Evolutionary conservation across 805 yeast genomes (phyloP), one percentile per base, ranked within the genome.

Genomic region (Candida montana): DNA sequence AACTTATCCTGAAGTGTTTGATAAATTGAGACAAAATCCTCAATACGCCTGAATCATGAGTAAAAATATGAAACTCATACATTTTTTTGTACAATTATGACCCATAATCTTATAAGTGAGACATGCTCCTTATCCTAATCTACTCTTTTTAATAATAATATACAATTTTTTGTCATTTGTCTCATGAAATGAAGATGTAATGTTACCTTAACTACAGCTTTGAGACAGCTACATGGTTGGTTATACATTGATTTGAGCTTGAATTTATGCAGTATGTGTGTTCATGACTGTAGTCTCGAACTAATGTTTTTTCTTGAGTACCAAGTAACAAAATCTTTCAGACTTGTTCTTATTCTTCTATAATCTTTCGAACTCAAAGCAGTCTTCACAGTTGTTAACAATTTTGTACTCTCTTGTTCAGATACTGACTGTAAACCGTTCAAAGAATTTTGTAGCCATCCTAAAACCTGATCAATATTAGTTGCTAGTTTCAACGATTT

Each of bases 241-340:
- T 6, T 8, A 27, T 27, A 27, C 29, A 27, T 9, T 21, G 24
- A 21, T 21, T 21, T 21, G n/a, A n/a, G n/a, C n/a, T n/a, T n/a
- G n/a, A n/a, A n/a, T n/a, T n/a, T n/a, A n/a, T n/a, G n/a, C n/a
- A n/a, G n/a, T n/a, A n/a, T n/a, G n/a, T n/a, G n/a, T 3, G 11
- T 9, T 41, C 30, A 42, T 18, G 42, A 37, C 30, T 54, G 52
- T 40, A 68, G 48, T 59, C 74, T 57, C 42, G 75, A 65, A 6
- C 68, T 71, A 18, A 86, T 74, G 52, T 86, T 83, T 58, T 87
- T 83, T 52, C 95, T 69, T 26, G 81, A 65, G 62, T 87, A 89
- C 93, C 96, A 85, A 41, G 72, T 77, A 31, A 86, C 77, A 57
- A 90, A 91, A 57, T 83, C 91, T 53, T 79, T 76, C 40, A 90